Conservation (phyloP, 2,329 filamentous ascomycete genomes). For the Metarhizium brunneum region DNA sequence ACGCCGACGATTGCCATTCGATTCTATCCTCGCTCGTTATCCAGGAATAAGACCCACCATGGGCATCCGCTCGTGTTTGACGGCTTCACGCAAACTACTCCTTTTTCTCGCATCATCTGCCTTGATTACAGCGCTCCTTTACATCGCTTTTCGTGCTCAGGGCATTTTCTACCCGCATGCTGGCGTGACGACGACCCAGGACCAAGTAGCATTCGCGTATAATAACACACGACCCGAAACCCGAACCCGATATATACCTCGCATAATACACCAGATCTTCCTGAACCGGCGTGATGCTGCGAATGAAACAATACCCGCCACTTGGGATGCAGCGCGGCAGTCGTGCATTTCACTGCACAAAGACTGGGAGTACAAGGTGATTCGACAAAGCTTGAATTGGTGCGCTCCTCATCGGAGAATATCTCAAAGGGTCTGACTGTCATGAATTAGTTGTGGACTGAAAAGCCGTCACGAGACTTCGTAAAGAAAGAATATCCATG, state of each 20-base stretch:
- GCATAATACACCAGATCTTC: neutral
- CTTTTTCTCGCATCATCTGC: neutral
- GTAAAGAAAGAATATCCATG: conserved; percentile 66
- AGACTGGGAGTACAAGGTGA: neutral
- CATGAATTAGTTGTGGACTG: conserved; percentile 53
- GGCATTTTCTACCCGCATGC: neutral
- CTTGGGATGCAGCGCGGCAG: neutral
- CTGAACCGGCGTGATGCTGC: neutral
- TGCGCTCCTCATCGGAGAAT: neutral
- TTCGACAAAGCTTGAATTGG: neutral
- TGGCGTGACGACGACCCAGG: neutral
- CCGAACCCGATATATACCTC: neutral
- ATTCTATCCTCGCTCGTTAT: neutral
- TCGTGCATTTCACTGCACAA: neutral
- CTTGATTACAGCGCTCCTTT: neutral
- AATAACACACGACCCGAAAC: neutral
- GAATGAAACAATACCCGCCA: neutral
- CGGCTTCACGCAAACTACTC: neutral
- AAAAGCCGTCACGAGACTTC: conserved; percentile 59
- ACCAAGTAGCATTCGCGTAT: neutral
- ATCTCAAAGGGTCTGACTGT: too few relatives aligned
- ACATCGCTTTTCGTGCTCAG: neutral
- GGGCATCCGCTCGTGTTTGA: neutral
- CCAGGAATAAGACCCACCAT: neutral
- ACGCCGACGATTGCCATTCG: too few relatives aligned